Base-by-base conservation (phyloP, 352 stramenopile species). In the Globisporangium radiosum region DNA sequence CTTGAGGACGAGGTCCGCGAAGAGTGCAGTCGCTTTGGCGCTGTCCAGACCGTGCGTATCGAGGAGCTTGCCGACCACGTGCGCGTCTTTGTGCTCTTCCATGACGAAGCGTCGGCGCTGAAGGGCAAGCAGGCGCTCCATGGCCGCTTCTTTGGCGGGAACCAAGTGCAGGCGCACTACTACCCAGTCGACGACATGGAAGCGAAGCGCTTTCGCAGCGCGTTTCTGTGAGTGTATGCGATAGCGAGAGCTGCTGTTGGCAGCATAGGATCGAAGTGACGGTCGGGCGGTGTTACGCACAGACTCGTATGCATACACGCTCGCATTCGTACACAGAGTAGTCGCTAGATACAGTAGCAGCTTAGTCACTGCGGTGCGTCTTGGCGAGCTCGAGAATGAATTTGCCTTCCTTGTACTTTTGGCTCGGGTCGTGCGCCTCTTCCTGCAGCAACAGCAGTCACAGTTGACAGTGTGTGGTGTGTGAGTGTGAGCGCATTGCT, bases 321-420 rank as follows among this genome's bases (percentile, higher is more conserved):
- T 17, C 7, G 43, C 5, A 47, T 17, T 13, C 43, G n/a, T 15
- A 17, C 11, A 47, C 7, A 14, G 14, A 33, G 45, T 15, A 15
- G 42, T 14, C 43, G 43, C 11, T 45, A 15, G 42, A 13, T 45
- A 33, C 25, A 33, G 25, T 33, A 33, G 25, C 25, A 15, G 38
- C n/a, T 68, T 19, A 71, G 43, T 71, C 64, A 13, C 57, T 19
- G 55, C 80, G 76, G 52, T 83, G 64, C 49, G 81, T 90, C 72
- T 97, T 92, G 64, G 96, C 94, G 63, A 98, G 92, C 71, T 98
- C 94, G 60, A 98, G 87, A 69, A 98, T 97, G 73, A 93, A 98
- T 64, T 98, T 98, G 60, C 93, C 93, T 73, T 97, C 92, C 70
- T 98, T 98, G 79, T 98, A 98, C 69, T 97, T 97, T 71, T 98